Conservation (phyloP, 2,329 filamentous ascomycete species). For the Aspergillus sp. region DNA sequence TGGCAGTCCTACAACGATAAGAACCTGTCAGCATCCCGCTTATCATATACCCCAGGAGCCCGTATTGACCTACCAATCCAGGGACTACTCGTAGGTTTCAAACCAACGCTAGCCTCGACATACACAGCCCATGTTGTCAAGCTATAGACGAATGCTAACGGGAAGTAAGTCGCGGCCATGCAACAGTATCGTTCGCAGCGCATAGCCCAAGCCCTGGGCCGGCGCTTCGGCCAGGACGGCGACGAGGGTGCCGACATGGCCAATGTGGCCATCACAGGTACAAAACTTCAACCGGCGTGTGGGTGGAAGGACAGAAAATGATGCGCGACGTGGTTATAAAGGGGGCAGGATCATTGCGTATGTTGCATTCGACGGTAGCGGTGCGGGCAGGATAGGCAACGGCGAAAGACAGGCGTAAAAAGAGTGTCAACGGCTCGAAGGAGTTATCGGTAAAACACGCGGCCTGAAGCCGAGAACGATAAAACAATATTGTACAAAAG, state of each 20-base stretch:
- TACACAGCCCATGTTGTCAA: conserved; percentile 93
- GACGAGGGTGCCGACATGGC: conserved; percentile 40
- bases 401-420: background rate
- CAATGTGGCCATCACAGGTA: conserved; percentile 37
- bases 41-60: background rate
- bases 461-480: background rate
- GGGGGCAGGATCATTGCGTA: background rate
- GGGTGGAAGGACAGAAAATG: background rate
- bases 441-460: background rate
- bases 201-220: conserved; percentile 43
- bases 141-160: conserved; percentile 84
- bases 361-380: background rate
- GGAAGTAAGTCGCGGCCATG: conserved; percentile 74
- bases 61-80: conserved; percentile 39
- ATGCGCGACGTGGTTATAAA: background rate
- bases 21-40: background rate
- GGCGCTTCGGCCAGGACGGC: conserved; percentile 42
- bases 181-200: conserved; percentile 81
- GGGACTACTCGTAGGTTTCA: conserved; percentile 51
- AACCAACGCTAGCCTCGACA: conserved; percentile 75
- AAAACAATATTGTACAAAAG: background rate
- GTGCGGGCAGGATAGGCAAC: background rate
- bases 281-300: background rate
- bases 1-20: conserved; percentile 31
- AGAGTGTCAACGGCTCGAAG: background rate